Evolutionary conservation across 129 eudicot species (phyloP), one percentile per base, ranked within the genome.

Genomic region (Scalesia atractyloides): DNA sequence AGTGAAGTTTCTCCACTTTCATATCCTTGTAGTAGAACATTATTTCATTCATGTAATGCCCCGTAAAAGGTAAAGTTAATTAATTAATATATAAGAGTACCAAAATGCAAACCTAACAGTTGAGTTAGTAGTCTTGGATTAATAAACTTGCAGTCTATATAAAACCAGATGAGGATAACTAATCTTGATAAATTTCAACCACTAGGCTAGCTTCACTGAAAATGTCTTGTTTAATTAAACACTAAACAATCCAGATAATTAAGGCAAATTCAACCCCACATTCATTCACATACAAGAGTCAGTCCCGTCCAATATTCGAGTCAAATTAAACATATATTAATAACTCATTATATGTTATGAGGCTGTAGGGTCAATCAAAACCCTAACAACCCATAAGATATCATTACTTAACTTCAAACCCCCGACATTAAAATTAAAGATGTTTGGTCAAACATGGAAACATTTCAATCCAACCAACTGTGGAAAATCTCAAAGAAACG

Each of bases 381-480:
- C 54, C 71, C 64, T 60, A 76, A 76, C 81, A 69, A 76, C 69
- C 75, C 53, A 14, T 58, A 44, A 6, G 5, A 51, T 30, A 68
- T 24, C 0, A 37, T 17, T 19, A 37, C 0, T 53, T 11, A 54
- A 18, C 52, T 70, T 53, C 51, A 36, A 70, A 70, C 4, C 2
- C 39, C 18, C 18, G 51, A 36, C 9, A 18, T 46, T 12, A 62
- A 51, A 24, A 17, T 7, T 41, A 11, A 43, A 16, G 17, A 0
- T 22, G 22, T 59, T 58, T 9, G 19, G 73, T 75, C 73, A 66
- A 66, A 24, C 54, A 48, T 69, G 34, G 44, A 68, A 43, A 15
- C 69, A 50, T 20, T 47, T 48, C 46, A 60, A 64, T 48, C 36
- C 64, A 64, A 61, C 22, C 15, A 68, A 57, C 36, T 49, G 34